phyloP scores from a whole-genome alignment of 352 stramenopile genomes.

The Globisporangium paddicum region DNA sequence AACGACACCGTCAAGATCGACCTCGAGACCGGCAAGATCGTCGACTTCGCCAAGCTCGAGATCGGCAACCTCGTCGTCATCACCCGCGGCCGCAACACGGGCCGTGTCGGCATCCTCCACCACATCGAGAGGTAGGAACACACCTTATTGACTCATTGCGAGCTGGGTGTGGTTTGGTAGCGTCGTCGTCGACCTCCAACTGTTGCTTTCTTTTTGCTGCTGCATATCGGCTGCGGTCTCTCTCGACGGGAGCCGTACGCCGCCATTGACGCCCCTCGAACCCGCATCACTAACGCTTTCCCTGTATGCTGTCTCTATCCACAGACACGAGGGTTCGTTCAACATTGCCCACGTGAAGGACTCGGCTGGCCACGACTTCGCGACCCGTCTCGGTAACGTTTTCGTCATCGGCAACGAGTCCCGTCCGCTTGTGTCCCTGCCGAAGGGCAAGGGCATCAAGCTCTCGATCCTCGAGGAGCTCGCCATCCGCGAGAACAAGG shows the following conservation, averaged over 20 bases:
- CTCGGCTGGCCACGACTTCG: constrained; percentile 96
- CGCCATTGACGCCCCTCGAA: background rate
- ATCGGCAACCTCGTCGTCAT: constrained; percentile 97
- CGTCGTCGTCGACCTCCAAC: constrained; percentile 7
- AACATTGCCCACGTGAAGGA: constrained; percentile 99
- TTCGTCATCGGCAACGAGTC: constrained; percentile 96
- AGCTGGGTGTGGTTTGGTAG: constrained; percentile 82
- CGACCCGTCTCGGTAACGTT: constrained; percentile 96
- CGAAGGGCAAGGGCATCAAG: constrained; percentile 99
- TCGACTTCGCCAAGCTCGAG: constrained; percentile 98
- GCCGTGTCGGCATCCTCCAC: constrained; percentile 96
- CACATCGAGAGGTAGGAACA: constrained; percentile 95
- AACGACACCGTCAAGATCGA: constrained; percentile 99
- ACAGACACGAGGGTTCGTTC: constrained; percentile 98
- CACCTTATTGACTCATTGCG: constrained; percentile 84
- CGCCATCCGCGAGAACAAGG: constrained; percentile 69
- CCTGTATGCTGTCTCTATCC: constrained; percentile 16
- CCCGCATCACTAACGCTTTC: constrained; percentile 6
- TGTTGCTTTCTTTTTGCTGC: constrained; percentile 1
- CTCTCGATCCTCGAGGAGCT: constrained; percentile 98
- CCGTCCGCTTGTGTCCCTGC: constrained; percentile 93
- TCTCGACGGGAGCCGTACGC: background rate
- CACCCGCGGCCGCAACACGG: constrained; percentile 96
- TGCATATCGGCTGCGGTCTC: background rate
- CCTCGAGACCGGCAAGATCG: constrained; percentile 97